phyloP scores from a whole-genome alignment of 2,329 filamentous ascomycete genomes.

The Cordyceps tenuipes region DNA sequence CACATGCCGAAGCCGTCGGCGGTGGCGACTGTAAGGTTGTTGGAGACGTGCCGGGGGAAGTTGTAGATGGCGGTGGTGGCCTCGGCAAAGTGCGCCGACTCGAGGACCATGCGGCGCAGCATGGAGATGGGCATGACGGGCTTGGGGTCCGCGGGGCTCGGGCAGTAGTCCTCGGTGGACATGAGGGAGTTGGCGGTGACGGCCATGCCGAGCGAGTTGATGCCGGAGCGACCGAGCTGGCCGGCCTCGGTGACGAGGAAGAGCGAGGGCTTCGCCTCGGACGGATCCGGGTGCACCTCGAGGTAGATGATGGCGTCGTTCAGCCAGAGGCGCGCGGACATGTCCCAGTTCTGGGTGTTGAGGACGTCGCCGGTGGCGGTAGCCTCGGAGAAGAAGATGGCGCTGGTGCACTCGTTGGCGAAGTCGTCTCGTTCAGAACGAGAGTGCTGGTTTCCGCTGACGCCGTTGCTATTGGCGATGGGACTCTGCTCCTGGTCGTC shows the following conservation, averaged over 20 bases:
- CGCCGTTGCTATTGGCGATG: background rate
- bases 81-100: background rate
- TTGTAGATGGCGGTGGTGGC: background rate
- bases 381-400: background rate
- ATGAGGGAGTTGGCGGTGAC: background rate
- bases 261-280: background rate
- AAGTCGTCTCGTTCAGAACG: background rate
- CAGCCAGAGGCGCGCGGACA: background rate
- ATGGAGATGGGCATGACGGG: background rate
- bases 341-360: background rate
- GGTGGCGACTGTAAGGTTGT: background rate
- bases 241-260: background rate
- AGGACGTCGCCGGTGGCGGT: background rate
- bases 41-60: background rate
- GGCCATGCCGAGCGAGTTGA: background rate
- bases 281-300: background rate
- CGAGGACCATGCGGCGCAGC: background rate
- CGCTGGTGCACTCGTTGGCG: background rate
- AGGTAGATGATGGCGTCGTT: background rate
- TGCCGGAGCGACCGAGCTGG: background rate
- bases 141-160: background rate
- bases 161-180: background rate
- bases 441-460: background rate
- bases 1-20: background rate
- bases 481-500: background rate